Conservation (phyloP, 352 stramenopile genomes). For the Thalassiosira livingstoniorum region DNA sequence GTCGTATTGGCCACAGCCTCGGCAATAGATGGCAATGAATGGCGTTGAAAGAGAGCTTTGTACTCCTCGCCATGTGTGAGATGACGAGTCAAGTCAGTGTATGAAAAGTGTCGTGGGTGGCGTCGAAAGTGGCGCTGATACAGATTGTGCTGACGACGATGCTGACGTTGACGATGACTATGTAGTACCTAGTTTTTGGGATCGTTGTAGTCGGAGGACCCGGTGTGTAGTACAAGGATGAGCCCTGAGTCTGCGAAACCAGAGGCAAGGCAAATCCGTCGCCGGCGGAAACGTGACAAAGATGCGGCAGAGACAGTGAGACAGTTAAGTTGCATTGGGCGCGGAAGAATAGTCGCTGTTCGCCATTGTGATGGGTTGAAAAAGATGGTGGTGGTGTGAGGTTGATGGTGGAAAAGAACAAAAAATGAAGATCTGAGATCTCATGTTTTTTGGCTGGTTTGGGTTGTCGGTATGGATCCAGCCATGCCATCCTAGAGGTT, state of each 20-base stretch:
- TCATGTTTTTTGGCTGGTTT: too few species aligned
- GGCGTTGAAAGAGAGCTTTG: constrained; percentile 13
- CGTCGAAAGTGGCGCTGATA: too few species aligned
- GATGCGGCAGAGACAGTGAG: neutral
- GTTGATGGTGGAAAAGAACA: neutral
- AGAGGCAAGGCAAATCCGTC: too few species aligned
- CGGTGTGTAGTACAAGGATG: too few species aligned
- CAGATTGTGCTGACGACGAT: too few species aligned
- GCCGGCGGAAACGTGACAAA: too few species aligned
- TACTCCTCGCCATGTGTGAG: constrained; percentile 49
- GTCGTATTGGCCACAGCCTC: constrained; percentile 39
- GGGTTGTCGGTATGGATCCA: too few species aligned
- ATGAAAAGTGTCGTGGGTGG: constrained; percentile 38
- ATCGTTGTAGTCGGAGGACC: too few species aligned
- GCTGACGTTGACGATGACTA: too few species aligned
- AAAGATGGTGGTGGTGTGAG: neutral
- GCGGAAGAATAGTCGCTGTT: neutral
- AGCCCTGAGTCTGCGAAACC: too few species aligned
- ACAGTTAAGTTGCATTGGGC: neutral
- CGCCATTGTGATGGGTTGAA: neutral
- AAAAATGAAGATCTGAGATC: neutral
- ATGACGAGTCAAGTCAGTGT: constrained; percentile 61
- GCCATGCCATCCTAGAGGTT: too few species aligned
- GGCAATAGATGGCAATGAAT: constrained; percentile 45
- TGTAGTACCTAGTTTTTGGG: too few species aligned